Conservation (phyloP, 306 rosid genomes). For the Neltuma alba region DNA sequence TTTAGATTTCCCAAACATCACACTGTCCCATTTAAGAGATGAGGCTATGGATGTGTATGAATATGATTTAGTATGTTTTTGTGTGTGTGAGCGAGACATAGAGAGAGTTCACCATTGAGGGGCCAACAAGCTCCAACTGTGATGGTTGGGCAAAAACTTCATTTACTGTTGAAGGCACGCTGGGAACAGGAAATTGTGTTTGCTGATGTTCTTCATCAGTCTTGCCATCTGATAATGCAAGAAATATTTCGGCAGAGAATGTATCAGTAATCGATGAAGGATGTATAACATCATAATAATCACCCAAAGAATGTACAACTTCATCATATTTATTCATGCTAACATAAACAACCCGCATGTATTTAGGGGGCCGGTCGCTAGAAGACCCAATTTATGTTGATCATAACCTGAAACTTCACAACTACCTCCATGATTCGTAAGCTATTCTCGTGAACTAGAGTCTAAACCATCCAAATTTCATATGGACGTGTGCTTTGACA, state of each 20-base stretch:
- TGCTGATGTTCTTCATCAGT: conserved; percentile 23
- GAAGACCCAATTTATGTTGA: background rate
- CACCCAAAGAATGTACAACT: background rate
- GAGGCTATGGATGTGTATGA: background rate
- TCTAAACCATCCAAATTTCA: background rate
- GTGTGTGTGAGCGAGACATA: conserved; percentile 4
- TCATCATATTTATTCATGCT: background rate
- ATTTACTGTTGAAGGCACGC: conserved; percentile 26
- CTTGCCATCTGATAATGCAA: conserved; percentile 32
- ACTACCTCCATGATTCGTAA: background rate
- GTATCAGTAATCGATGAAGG: background rate
- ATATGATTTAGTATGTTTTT: background rate
- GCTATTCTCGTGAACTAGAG: background rate
- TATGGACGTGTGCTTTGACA: background rate
- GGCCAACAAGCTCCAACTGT: conserved; percentile 32
- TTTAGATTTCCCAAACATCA: conserved; percentile 1
- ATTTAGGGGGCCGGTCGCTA: background rate
- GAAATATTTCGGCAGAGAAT: background rate
- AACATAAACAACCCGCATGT: background rate
- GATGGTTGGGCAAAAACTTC: conserved; percentile 31
- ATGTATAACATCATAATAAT: background rate
- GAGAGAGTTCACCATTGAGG: conserved; percentile 31
- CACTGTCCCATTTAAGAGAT: background rate
- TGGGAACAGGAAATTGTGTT: background rate
- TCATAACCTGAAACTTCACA: background rate